These are phyloP conservation scores for Cardamine occulta DNA, from an alignment of 345 rosid genomes.

Conservation along the genomic window DNA sequence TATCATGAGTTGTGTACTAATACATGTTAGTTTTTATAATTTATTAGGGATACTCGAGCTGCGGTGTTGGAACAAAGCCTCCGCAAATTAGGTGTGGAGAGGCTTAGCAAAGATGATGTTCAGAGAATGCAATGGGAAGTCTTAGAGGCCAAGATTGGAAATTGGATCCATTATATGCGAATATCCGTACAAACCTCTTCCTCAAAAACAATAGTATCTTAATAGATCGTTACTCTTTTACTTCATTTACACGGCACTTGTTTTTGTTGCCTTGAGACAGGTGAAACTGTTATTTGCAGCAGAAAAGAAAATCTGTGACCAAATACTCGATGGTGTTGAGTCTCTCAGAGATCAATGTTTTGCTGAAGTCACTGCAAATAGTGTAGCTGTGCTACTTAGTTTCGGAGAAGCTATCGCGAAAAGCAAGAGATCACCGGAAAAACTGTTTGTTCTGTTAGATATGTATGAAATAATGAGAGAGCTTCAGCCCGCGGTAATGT, in stretches of 20 bases:
- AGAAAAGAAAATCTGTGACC: constrained; percentile 89
- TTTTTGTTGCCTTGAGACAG: constrained; percentile 55
- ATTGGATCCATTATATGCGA: constrained; percentile 97
- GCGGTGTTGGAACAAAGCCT: constrained; percentile 90
- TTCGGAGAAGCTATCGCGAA: constrained; percentile 96
- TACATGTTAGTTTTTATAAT: neutral
- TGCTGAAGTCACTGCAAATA: constrained; percentile 82
- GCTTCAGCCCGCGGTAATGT: constrained; percentile 81
- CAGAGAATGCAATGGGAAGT: constrained; percentile 99
- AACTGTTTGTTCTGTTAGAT: constrained; percentile 86
- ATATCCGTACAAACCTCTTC: constrained; percentile 64
- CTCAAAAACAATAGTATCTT: neutral
- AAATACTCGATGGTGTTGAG: constrained; percentile 72
- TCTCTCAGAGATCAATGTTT: constrained; percentile 84
- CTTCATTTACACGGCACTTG: constrained; percentile 11
- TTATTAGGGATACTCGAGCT: constrained; percentile 80
- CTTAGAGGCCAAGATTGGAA: constrained; percentile 94
- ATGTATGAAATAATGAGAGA: constrained; percentile 99
- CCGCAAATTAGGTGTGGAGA: constrained; percentile 87
- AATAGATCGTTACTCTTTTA: neutral
- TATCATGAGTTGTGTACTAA: neutral
- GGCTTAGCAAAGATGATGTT: constrained; percentile 91
- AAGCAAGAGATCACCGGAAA: constrained; percentile 98
- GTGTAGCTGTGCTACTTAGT: constrained; percentile 83
- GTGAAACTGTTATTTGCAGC: constrained; percentile 85